Base-by-base conservation (phyloP, 345 rosid genomes). In the Noccaea bulbosa region DNA sequence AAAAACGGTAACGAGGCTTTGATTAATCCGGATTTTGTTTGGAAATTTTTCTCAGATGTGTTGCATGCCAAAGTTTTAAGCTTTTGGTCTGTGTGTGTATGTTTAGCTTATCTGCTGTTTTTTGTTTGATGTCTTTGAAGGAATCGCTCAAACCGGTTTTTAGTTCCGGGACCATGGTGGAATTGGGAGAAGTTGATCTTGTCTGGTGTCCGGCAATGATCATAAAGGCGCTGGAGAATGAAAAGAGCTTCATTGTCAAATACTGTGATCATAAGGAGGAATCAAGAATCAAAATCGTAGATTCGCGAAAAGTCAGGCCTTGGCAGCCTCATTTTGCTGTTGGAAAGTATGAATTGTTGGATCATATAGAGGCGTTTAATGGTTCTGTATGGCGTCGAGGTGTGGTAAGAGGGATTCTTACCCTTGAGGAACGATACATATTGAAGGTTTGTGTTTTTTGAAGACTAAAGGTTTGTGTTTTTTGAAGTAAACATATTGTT, bases 1-100 rank as follows among this genome's bases (percentile, higher is more conserved):
- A 17, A 78, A 72, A 63, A 69, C 79, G 86, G 87, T 76, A 70
- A 70, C 9, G 57, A 48, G 4, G 17, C 6, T 63, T 2, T 48
- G 37, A 6, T 40, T 5, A 20, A 39, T 58, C 46, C 9, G 10
- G 14, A 11, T 51, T 51, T 27, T 51, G 57, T 22, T 22, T 22
- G 24, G 24, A 22, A 22, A 22, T 1, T 22, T 22, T 22, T 22
- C 24, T 22, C 24, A 22, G 24, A 22, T 22, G 1, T 51, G 57
- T 33, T 34, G 40, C 60, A 33, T 14, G 60, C 34, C 40, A 33
- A 54, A 54, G 56, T 51, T 27, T 51, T 27, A 7, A 27, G 11
- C 56, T 52, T 11, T 51, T 30, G 27, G 3, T n/a, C 5, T 22
- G n/a, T 20, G 27, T 48, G 30, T 46, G 22, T 10, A 46, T 46